Percentiles rank a stretch among this genome's conserved stretches.
Evolutionary conservation across 192 early-diverging fungal genomes (phyloP).

Genomic region (Gonapodya prolifera): DNA sequence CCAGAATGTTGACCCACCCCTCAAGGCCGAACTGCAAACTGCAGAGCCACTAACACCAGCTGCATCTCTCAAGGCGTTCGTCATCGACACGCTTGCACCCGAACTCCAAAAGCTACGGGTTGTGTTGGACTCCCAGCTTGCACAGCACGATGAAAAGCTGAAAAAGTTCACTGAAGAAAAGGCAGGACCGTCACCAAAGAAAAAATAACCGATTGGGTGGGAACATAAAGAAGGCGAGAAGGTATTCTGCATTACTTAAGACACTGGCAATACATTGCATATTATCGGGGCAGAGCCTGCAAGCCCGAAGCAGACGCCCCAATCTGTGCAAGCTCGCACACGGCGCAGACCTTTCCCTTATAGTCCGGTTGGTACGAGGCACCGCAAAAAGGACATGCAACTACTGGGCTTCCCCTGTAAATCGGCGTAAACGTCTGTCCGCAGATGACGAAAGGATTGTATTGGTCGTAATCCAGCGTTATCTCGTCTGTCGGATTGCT

Average conservation of each 20-base stretch:
- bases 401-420: constrained; percentile 66
- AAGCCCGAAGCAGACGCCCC: constrained; percentile 65
- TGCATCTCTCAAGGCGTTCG: not conserved
- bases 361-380: constrained; percentile 78
- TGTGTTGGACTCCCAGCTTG: not conserved
- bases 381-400: constrained; percentile 77
- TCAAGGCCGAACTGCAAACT: not conserved
- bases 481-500: constrained; percentile 64
- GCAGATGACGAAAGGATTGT: constrained; percentile 88
- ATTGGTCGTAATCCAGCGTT: constrained; percentile 81
- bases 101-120: not conserved
- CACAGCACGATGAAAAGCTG: not conserved
- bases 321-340: constrained; percentile 78
- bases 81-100: not conserved
- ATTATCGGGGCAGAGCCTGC: constrained; percentile 22
- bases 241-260: not conserved
- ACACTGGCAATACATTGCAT: not conserved
- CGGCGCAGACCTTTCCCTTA: constrained; percentile 60
- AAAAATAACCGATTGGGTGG: not conserved
- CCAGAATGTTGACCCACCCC: no score
- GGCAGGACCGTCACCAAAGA: not conserved
- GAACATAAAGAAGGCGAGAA: not conserved
- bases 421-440: constrained; percentile 77
- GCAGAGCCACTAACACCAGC: not conserved
- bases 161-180: not conserved